Evolutionary conservation across 1,284 basidiomycete genomes (phyloP).

Genomic region (Boletus mariae): DNA sequence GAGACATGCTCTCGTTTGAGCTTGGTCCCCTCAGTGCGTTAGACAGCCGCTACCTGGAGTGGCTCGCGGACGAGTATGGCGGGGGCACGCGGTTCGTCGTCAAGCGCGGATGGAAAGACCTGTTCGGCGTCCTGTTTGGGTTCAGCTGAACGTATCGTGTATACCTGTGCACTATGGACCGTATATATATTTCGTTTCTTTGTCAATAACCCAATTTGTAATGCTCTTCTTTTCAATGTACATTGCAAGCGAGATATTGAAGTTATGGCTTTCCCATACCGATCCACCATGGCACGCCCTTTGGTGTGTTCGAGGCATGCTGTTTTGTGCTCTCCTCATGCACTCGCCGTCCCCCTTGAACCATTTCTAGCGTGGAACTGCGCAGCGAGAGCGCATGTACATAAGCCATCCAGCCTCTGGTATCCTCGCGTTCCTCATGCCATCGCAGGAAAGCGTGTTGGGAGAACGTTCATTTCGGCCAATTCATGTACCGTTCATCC

Average conservation of each 20-base stretch:
- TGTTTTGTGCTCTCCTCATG: too few relatives aligned
- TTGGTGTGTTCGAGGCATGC: too few relatives aligned
- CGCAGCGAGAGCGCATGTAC: conserved; percentile 58
- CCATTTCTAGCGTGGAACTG: conserved; percentile 59
- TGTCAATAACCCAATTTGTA: background rate
- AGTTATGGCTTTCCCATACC: too few relatives aligned
- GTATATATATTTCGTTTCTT: background rate
- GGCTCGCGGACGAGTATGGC: conserved; percentile 65
- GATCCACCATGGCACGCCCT: too few relatives aligned
- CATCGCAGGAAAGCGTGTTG: conserved; percentile 54
- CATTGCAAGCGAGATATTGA: too few relatives aligned
- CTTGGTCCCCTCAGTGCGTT: conserved; percentile 65
- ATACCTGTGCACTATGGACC: background rate
- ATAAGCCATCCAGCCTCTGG: conserved; percentile 29
- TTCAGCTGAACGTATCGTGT: conserved; percentile 21
- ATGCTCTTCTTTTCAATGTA: background rate
- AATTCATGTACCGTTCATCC: conserved; percentile 4
- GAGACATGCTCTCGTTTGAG: conserved; percentile 64
- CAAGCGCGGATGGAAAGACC: conserved; percentile 48
- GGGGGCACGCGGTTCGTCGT: conserved; percentile 42
- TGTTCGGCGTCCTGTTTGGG: conserved; percentile 46
- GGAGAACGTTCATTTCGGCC: conserved; percentile 44
- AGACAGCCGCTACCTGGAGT: conserved; percentile 69
- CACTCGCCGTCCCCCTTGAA: conserved; percentile 12
- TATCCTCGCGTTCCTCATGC: background rate